phyloP scores from a whole-genome alignment of 208 protist species.

The Vickermania ingenoplastis region DNA sequence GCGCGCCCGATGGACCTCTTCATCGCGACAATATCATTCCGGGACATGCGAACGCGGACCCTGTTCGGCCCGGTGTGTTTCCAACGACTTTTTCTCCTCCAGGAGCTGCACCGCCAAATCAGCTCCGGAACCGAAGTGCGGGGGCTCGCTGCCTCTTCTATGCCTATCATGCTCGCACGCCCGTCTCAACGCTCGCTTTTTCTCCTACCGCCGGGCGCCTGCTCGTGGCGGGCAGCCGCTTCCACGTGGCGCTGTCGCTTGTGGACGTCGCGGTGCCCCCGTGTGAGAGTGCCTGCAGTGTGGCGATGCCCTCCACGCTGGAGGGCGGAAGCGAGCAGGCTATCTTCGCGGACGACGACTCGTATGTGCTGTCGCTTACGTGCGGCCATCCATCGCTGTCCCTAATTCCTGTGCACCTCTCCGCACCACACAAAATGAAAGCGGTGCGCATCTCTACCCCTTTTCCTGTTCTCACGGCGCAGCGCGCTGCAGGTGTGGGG shows the following conservation, averaged over 20 bases:
- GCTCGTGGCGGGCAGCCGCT: constrained; percentile 49
- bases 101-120: not conserved
- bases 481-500: constrained; percentile 34
- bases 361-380: constrained; percentile 46
- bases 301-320: constrained; percentile 20
- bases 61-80: not conserved
- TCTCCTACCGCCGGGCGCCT: constrained; percentile 40
- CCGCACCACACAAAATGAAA: constrained; percentile 1
- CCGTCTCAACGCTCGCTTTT: constrained; percentile 37
- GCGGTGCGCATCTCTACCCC: constrained; percentile 23
- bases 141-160: constrained; percentile 60
- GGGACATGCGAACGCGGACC: constrained; percentile 3
- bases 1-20: not conserved
- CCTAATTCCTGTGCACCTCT: constrained; percentile 20
- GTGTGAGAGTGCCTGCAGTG: constrained; percentile 7
- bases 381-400: constrained; percentile 29
- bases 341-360: constrained; percentile 59
- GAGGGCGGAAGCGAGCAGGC: constrained; percentile 48
- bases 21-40: not conserved
- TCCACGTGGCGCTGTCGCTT: constrained; percentile 19
- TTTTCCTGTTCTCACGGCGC: constrained; percentile 41
- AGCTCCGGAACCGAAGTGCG: constrained; percentile 4
- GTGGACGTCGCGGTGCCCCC: constrained; percentile 37
- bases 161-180: constrained; percentile 17
- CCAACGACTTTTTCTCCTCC: not conserved